Evolutionary conservation across 1,284 basidiomycete genomes (phyloP), one percentile per base, ranked within the genome.

Genomic region (Malassezia restricta): DNA sequence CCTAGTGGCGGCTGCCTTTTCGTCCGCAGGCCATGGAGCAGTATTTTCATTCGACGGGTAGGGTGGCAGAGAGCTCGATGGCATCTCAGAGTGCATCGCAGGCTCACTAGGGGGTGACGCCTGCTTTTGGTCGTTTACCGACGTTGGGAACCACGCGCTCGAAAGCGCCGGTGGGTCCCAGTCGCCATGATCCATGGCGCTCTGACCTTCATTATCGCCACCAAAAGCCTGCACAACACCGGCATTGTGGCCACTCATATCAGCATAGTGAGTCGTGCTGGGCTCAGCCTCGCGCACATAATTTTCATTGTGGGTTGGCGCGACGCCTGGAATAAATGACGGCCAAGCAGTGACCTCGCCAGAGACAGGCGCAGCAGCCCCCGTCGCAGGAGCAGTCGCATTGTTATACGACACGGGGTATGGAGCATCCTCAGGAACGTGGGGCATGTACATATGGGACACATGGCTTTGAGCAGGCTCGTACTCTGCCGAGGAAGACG

Each of bases 91-190:
- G 9, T 32, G 15, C 8, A 8, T 9, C 5, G 30, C 20, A 8
- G 27, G 8, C 43, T 31, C 43, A 35, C 30, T 15, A 3, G 9
- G 11, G 5, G 33, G 3, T 11, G 33, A 11, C 2, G 33, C n/a
- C 11, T 35, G 33, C 33, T 11, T 35, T 35, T 35, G 33, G 33
- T 35, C 33, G 15, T 15, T 15, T 3, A 35, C 33, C 15, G 33
- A 44, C n/a, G 9, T 17, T 3, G 53, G 53, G 43, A 55, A 55
- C 53, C 53, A 55, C 8, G 53, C 53, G 35, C 43, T 55, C 14
- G 46, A 49, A 6, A 55, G 35, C 8, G 53, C 53, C 2, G 53
- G 53, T 15, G 53, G 53, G 29, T 55, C 53, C 47, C 48, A 55
- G 8, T 55, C 53, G 47, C 53, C 41, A 31, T 49, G 52, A 12